A percentile compares a stretch with the other conserved stretches of the same genome.
Conservation (phyloP, 2,329 filamentous ascomycete species). For the Ophiostoma piceae region DNA sequence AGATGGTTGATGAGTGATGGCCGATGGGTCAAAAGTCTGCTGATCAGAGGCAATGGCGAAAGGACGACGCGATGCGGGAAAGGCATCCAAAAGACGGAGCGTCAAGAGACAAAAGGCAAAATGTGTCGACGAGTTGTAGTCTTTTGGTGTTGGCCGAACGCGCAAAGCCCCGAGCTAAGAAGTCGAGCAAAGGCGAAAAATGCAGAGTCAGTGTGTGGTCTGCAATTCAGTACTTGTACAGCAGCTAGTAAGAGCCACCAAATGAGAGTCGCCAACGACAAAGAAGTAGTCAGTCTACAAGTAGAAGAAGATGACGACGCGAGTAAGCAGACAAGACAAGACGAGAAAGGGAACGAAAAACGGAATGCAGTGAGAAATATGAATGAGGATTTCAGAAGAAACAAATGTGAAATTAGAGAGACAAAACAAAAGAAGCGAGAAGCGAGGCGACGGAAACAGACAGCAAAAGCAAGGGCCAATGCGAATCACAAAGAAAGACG, state of each 20-base stretch:
- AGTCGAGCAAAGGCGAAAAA: neutral
- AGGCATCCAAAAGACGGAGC: neutral
- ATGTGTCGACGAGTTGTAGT: neutral
- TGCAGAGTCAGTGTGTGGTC: neutral
- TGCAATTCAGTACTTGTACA: no score
- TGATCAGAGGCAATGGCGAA: neutral
- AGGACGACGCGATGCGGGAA: neutral
- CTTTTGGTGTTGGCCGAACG: neutral
- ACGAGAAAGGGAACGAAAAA: neutral
- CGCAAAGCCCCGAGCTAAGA: neutral
- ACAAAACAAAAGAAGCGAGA: neutral
- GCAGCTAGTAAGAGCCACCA: neutral
- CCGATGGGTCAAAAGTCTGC: neutral
- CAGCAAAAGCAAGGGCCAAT: neutral
- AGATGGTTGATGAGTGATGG: neutral
- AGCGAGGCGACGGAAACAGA: neutral
- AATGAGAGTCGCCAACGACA: neutral
- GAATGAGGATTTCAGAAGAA: neutral
- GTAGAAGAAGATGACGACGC: neutral
- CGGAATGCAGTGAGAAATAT: neutral
- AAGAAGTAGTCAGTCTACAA: neutral
- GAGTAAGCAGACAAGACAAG: neutral
- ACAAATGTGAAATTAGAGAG: neutral
- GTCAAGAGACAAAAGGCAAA: neutral
- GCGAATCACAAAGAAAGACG: slow-evolving; percentile 2